A percentile compares a stretch with the other conserved stretches of the same genome.
Evolutionary conservation across 202 grass and related monocot genomes (phyloP).

Genomic region (Miscanthus sacchariflorus): DNA sequence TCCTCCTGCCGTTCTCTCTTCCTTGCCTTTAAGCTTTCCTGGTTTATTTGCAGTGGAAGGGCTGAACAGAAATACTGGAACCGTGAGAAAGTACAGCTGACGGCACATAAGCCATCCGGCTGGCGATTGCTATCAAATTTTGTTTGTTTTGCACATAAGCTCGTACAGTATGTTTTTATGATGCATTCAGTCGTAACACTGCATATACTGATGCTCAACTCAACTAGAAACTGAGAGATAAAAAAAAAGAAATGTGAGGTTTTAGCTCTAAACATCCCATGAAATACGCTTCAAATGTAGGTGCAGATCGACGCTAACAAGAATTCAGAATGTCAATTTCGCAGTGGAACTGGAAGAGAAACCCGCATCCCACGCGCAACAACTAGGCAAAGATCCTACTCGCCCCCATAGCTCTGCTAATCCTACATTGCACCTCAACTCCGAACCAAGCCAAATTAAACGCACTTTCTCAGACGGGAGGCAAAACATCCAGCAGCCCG

Average conservation of each 20-base stretch:
- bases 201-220: not conserved
- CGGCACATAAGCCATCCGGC: not conserved
- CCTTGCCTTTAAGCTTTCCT: too few species aligned
- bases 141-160: not conserved
- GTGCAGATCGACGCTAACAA: not conserved
- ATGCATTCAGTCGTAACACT: not conserved
- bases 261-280: not conserved
- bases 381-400: not conserved
- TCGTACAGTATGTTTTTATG: not conserved
- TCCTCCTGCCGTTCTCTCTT: too few species aligned
- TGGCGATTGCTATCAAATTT: not conserved
- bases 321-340: not conserved
- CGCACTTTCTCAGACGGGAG: not conserved
- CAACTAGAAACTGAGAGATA: not conserved
- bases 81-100: too few species aligned
- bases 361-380: not conserved
- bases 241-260: not conserved
- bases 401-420: not conserved
- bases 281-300: not conserved
- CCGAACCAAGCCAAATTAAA: not conserved
- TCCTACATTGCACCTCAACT: not conserved
- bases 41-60: not conserved
- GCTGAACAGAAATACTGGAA: not conserved
- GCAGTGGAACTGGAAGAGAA: not conserved
- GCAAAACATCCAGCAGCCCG: not conserved